phyloP scores from a whole-genome alignment of 257 asterid genomes.

The Solanum infundibuliforme region DNA sequence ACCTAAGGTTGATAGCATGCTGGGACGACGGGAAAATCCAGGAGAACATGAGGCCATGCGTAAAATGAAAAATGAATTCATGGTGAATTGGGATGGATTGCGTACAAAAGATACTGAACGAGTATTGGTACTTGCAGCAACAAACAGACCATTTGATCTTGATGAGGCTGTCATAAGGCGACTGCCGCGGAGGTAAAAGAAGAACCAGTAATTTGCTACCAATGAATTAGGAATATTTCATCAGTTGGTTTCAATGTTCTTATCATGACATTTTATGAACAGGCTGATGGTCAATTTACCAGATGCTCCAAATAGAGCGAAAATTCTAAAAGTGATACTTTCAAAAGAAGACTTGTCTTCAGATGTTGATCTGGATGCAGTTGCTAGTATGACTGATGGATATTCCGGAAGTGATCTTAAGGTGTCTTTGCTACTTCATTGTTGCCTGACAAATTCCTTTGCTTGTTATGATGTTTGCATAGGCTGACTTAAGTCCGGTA shows the following conservation, averaged over 20 bases:
- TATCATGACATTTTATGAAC: background rate
- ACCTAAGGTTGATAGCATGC: slow-evolving; percentile 85
- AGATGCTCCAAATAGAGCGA: slow-evolving; percentile 82
- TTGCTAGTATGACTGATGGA: slow-evolving; percentile 85
- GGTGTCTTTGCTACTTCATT: slow-evolving; percentile 26
- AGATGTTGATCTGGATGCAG: slow-evolving; percentile 58
- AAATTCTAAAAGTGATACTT: slow-evolving; percentile 70
- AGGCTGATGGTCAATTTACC: slow-evolving; percentile 97
- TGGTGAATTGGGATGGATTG: slow-evolving; percentile 97
- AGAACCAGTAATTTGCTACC: background rate
- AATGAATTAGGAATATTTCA: background rate
- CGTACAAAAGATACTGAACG: slow-evolving; percentile 89
- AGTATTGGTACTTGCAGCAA: slow-evolving; percentile 91
- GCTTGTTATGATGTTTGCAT: background rate
- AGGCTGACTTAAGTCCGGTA: background rate
- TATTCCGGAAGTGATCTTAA: slow-evolving; percentile 97
- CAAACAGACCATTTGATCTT: slow-evolving; percentile 94
- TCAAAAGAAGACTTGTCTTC: slow-evolving; percentile 84
- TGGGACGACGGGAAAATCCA: slow-evolving; percentile 86
- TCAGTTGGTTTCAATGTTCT: background rate
- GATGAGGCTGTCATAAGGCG: slow-evolving; percentile 94
- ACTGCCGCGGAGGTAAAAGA: slow-evolving; percentile 69
- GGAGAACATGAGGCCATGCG: slow-evolving; percentile 98
- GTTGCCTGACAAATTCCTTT: background rate
- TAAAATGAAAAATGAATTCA: slow-evolving; percentile 95